phyloP scores from a whole-genome alignment of 805 yeast genomes.

The Nakazawaea ishiwadae region DNA sequence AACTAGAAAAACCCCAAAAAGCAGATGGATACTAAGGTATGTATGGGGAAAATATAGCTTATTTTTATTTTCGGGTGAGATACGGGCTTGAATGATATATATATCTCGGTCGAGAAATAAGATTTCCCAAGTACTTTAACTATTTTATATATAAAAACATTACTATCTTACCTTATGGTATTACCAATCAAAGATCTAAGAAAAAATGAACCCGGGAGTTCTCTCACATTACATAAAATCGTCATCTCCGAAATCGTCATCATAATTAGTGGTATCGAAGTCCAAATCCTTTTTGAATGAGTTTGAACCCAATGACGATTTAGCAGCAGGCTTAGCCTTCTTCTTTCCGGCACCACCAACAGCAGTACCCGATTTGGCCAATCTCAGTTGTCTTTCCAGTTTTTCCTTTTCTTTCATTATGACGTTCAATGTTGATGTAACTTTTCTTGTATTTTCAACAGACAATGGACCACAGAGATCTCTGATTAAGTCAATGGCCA shows the following conservation, averaged over 20 bases:
- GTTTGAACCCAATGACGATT: slow-evolving; percentile 54
- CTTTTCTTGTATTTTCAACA: slow-evolving; percentile 80
- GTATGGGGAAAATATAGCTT: no score
- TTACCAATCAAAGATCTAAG: neutral
- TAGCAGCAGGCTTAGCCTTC: slow-evolving; percentile 77
- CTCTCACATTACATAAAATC: slow-evolving; percentile 62
- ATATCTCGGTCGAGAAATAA: no score
- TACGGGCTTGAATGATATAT: no score
- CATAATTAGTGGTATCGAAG: slow-evolving; percentile 49
- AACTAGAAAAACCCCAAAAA: no score
- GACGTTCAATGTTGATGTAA: slow-evolving; percentile 78
- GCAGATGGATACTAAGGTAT: no score
- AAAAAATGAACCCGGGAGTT: neutral
- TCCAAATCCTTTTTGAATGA: slow-evolving; percentile 60
- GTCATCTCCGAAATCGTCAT: slow-evolving; percentile 67
- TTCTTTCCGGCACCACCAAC: slow-evolving; percentile 94
- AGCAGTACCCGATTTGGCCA: slow-evolving; percentile 75
- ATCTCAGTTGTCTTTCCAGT: slow-evolving; percentile 84
- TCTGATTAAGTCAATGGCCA: slow-evolving; percentile 82
- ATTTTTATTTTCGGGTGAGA: no score
- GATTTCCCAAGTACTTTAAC: no score
- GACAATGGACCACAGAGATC: slow-evolving; percentile 79
- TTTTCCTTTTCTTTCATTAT: slow-evolving; percentile 79
- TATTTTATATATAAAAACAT: no score
- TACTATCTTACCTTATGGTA: no score